Evolutionary conservation across 2,329 filamentous ascomycete species (phyloP).

Genomic region (Monilinia laxa): DNA sequence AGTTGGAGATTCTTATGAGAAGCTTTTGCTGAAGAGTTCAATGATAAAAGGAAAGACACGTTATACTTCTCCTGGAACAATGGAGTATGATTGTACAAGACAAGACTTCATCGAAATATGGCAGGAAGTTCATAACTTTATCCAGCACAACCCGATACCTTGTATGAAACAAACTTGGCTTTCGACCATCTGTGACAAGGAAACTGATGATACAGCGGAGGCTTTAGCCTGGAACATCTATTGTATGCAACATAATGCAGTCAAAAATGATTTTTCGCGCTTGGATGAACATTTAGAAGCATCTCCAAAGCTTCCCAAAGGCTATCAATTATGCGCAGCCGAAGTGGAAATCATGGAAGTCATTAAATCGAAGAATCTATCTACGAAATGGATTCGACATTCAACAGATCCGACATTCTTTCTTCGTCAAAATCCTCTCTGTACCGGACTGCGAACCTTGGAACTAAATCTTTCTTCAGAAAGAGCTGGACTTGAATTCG

Average conservation of each 20-base stretch:
- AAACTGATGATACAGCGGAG: not conserved
- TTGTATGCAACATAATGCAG: not conserved
- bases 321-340: not conserved
- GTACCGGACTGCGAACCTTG: not conserved
- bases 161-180: not conserved
- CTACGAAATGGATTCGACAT: constrained; percentile 5
- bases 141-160: not conserved
- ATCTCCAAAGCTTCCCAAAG: not conserved
- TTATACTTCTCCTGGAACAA: constrained; percentile 8
- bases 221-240: not conserved
- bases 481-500: constrained; percentile 1
- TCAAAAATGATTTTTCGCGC: not conserved
- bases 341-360: not conserved
- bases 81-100: constrained; percentile 2
- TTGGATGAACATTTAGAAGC: not conserved
- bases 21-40: not conserved
- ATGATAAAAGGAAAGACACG: not conserved
- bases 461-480: not conserved
- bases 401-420: not conserved
- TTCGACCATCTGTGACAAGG: not conserved
- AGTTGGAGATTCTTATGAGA: not conserved
- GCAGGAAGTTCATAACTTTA: not conserved
- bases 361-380: not conserved
- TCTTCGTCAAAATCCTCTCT: not conserved
- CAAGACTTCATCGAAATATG: constrained; percentile 4